These are phyloP conservation scores for Cladophialophora exuberans DNA, from an alignment of 2,329 filamentous ascomycete species.

Conservation along the genomic window DNA sequence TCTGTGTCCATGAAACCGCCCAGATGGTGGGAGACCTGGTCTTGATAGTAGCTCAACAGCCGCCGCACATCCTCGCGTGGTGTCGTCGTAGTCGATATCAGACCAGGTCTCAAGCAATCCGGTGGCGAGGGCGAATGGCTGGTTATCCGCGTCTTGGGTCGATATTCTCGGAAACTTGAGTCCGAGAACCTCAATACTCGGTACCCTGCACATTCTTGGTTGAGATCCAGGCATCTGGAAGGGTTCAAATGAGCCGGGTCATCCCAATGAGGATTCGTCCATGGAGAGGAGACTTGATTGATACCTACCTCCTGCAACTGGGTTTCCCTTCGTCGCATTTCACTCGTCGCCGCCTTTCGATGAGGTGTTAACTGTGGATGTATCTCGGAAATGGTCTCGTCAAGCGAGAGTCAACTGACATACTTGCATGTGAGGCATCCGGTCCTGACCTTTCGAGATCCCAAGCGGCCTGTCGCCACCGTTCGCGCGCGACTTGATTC, in stretches of 20 bases:
- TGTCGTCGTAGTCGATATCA: neutral
- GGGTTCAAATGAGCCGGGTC: slow-evolving; percentile 51
- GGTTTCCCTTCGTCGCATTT: slow-evolving; percentile 35
- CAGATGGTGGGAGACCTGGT: neutral
- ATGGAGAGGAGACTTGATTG: too few species aligned
- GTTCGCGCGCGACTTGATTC: neutral
- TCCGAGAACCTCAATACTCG: neutral
- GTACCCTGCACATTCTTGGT: neutral
- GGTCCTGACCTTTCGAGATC: neutral
- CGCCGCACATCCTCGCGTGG: neutral
- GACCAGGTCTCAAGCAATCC: neutral
- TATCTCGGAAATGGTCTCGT: too few species aligned
- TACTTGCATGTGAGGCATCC: neutral
- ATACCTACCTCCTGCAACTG: slow-evolving; percentile 56
- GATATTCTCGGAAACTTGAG: neutral
- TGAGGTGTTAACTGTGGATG: too few species aligned
- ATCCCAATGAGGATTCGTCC: slow-evolving; percentile 60
- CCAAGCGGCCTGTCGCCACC: neutral
- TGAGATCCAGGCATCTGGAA: neutral
- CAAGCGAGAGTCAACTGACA: too few species aligned
- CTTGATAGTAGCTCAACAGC: neutral
- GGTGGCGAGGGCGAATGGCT: neutral
- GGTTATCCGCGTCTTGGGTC: neutral
- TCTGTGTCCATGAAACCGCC: slow-evolving; percentile 6
- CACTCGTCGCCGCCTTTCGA: neutral